A percentile compares a stretch with the other conserved stretches of the same genome.
Conservation (phyloP, 2,329 filamentous ascomycete genomes). For the Fusarium cyanostomum region DNA sequence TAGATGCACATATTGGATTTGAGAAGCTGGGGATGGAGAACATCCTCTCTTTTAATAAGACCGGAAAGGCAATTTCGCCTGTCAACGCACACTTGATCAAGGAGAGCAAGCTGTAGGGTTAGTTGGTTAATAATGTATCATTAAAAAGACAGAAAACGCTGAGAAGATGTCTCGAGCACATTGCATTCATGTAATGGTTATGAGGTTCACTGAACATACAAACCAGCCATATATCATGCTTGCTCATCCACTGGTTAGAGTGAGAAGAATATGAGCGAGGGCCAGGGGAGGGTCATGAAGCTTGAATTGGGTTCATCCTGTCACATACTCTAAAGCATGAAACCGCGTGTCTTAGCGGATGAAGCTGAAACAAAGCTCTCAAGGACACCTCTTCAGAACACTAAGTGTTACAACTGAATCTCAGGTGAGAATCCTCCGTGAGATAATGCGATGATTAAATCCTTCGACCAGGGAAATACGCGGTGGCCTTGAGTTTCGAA, state of each 20-base stretch:
- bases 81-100: constrained; percentile 42
- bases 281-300: no score
- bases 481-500: not conserved
- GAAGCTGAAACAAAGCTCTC: not conserved
- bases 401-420: not conserved
- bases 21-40: constrained; percentile 42
- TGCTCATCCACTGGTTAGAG: no score
- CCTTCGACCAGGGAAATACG: not conserved
- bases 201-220: not conserved
- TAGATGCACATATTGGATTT: constrained; percentile 41
- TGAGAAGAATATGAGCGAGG: no score
- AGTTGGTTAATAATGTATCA: not conserved
- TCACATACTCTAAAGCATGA: no score
- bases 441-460: not conserved
- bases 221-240: no score
- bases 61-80: constrained; percentile 39
- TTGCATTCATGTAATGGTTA: no score
- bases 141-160: no score
- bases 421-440: constrained; percentile 17
- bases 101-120: constrained; percentile 33
- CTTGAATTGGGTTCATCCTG: no score
- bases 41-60: constrained; percentile 34
- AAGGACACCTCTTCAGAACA: not conserved
- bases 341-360: no score
- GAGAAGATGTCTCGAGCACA: no score